Conservation (phyloP, 352 stramenopile species). For the Achlya hypogyna region DNA sequence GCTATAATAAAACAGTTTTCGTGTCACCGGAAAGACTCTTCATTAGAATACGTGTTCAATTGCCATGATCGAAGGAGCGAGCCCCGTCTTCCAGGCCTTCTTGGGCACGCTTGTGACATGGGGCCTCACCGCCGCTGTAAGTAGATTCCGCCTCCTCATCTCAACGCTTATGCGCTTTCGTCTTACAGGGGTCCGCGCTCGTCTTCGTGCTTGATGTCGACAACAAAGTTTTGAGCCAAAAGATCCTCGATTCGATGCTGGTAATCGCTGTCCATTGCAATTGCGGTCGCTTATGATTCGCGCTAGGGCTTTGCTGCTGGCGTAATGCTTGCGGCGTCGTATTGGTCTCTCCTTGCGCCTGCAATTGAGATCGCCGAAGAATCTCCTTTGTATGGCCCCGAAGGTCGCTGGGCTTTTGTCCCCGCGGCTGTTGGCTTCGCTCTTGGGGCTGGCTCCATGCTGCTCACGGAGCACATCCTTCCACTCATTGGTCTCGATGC, state of each 20-base stretch:
- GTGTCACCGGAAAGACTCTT: not conserved
- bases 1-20: not conserved
- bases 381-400: slow-evolving; percentile 59
- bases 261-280: slow-evolving; percentile 22
- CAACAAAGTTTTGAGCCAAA: slow-evolving; percentile 58
- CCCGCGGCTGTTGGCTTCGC: slow-evolving; percentile 77
- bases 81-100: slow-evolving; percentile 70
- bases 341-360: slow-evolving; percentile 81
- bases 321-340: slow-evolving; percentile 86
- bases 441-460: slow-evolving; percentile 60
- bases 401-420: slow-evolving; percentile 70
- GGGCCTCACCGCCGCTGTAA: slow-evolving; percentile 68
- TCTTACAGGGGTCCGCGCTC: slow-evolving; percentile 47
- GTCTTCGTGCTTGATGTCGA: slow-evolving; percentile 79
- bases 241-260: slow-evolving; percentile 78
- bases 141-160: not conserved
- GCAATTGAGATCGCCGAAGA: slow-evolving; percentile 81
- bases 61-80: slow-evolving; percentile 60
- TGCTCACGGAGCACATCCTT: slow-evolving; percentile 59
- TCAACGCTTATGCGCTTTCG: not conserved
- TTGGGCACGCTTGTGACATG: slow-evolving; percentile 77
- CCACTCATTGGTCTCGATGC: slow-evolving; percentile 41
- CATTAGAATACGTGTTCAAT: not conserved
- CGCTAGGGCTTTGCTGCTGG: slow-evolving; percentile 74
- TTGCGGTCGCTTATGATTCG: not conserved